A percentile compares a stretch with the other conserved stretches of the same genome.
Evolutionary conservation across 768 basidiomycete genomes (phyloP).

Genomic region (Lanmaoa rubissima): DNA sequence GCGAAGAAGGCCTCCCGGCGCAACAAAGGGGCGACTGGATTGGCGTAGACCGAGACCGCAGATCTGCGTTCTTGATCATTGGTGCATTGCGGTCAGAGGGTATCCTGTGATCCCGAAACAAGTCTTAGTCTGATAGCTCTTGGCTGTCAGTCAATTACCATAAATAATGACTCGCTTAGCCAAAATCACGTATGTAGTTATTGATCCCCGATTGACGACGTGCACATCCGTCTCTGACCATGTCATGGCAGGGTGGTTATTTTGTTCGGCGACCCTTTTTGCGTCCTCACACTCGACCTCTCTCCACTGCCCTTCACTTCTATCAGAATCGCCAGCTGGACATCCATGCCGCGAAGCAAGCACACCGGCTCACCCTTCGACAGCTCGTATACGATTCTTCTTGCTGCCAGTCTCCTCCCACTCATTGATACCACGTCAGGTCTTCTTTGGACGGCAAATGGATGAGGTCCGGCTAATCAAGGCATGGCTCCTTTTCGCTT

Average conservation of each 20-base stretch:
- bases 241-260: constrained; percentile 25
- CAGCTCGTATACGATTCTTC: constrained; percentile 58
- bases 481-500: constrained; percentile 35
- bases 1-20: constrained; percentile 41
- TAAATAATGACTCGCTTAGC: neutral
- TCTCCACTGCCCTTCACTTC: constrained; percentile 56
- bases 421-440: constrained; percentile 40
- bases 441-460: constrained; percentile 85
- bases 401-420: neutral
- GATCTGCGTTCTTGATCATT: constrained; percentile 78
- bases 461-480: constrained; percentile 75
- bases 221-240: constrained; percentile 12
- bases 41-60: constrained; percentile 73
- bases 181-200: neutral
- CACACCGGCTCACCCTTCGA: constrained; percentile 69
- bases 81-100: constrained; percentile 74
- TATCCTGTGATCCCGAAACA: constrained; percentile 37
- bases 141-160: neutral
- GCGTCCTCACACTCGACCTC: constrained; percentile 14
- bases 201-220: neutral
- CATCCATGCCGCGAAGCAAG: constrained; percentile 70
- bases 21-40: constrained; percentile 67
- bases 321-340: constrained; percentile 85
- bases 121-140: neutral
- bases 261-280: constrained; percentile 3